Conservation (phyloP, 192 early-diverging fungal genomes). For the Entomortierella beljakovae region DNA sequence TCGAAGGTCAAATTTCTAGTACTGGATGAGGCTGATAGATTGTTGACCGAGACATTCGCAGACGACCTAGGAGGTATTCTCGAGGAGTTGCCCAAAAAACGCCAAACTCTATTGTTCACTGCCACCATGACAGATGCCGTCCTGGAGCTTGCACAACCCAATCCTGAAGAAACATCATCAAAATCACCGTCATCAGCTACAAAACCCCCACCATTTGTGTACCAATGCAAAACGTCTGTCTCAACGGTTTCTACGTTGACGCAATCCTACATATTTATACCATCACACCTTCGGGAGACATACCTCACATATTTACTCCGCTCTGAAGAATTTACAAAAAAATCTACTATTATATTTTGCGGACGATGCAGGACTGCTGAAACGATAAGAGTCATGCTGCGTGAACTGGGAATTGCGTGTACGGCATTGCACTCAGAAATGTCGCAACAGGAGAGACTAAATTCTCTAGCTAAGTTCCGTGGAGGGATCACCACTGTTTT, state of each 20-base stretch:
- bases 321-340: constrained; percentile 72
- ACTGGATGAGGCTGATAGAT: constrained; percentile 95
- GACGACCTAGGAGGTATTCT: constrained; percentile 86
- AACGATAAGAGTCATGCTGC: constrained; percentile 84
- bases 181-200: neutral
- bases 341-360: constrained; percentile 95
- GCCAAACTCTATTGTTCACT: constrained; percentile 96
- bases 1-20: constrained; percentile 85
- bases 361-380: constrained; percentile 89
- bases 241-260: constrained; percentile 87
- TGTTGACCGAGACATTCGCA: constrained; percentile 88
- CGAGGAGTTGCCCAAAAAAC: constrained; percentile 76
- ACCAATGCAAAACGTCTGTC: constrained; percentile 61
- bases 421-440: constrained; percentile 95
- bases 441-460: constrained; percentile 90
- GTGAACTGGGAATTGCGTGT: constrained; percentile 90
- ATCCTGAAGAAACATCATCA: constrained; percentile 15
- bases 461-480: constrained; percentile 93
- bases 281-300: constrained; percentile 89
- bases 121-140: constrained; percentile 97
- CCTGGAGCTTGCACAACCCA: constrained; percentile 69
- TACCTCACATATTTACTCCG: constrained; percentile 88
- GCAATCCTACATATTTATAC: constrained; percentile 93
- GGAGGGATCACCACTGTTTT: constrained; percentile 88
- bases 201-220: constrained; percentile 60